Conservation (phyloP, 805 yeast species). For the Blastobotrys terrestris region DNA sequence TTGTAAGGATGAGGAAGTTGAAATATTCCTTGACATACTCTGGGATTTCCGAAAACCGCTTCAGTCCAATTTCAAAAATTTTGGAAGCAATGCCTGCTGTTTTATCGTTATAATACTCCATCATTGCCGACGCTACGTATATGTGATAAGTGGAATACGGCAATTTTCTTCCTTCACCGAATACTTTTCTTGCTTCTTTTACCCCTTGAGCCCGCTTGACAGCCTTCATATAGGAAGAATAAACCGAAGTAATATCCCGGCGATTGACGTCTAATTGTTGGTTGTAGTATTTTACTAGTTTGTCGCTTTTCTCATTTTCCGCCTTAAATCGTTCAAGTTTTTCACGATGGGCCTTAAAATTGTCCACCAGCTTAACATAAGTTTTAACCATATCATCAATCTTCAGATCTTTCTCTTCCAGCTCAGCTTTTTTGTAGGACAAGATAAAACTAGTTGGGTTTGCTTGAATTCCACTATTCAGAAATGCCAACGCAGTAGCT, state of each 20-base stretch:
- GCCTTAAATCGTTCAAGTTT: slow-evolving; percentile 11
- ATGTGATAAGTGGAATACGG: slow-evolving; percentile 64
- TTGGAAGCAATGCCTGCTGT: slow-evolving; percentile 58
- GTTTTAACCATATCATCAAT: slow-evolving; percentile 43
- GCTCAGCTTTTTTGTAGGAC: slow-evolving; percentile 61
- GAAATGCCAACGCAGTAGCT: slow-evolving; percentile 37
- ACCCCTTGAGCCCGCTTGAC: slow-evolving; percentile 61
- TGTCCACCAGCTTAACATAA: slow-evolving; percentile 47
- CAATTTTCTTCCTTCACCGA: slow-evolving; percentile 62
- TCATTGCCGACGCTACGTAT: slow-evolving; percentile 71
- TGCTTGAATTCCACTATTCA: slow-evolving; percentile 50
- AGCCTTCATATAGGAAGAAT: slow-evolving; percentile 63
- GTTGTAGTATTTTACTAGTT: slow-evolving; percentile 6
- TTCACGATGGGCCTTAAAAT: slow-evolving; percentile 35
- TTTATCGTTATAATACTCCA: slow-evolving; percentile 65
- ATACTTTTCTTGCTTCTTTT: slow-evolving; percentile 65
- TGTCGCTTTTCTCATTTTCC: slow-evolving; percentile 7
- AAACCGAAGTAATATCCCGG: slow-evolving; percentile 54
- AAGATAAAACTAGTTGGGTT: slow-evolving; percentile 69
- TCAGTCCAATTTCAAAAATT: slow-evolving; percentile 75
- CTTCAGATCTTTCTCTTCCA: slow-evolving; percentile 54
- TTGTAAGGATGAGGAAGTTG: slow-evolving; percentile 59
- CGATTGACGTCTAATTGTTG: slow-evolving; percentile 24
- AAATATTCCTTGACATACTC: slow-evolving; percentile 64
- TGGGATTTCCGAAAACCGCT: slow-evolving; percentile 46